phyloP scores from a whole-genome alignment of 345 rosid genomes.

The Gynandropsis gynandra region DNA sequence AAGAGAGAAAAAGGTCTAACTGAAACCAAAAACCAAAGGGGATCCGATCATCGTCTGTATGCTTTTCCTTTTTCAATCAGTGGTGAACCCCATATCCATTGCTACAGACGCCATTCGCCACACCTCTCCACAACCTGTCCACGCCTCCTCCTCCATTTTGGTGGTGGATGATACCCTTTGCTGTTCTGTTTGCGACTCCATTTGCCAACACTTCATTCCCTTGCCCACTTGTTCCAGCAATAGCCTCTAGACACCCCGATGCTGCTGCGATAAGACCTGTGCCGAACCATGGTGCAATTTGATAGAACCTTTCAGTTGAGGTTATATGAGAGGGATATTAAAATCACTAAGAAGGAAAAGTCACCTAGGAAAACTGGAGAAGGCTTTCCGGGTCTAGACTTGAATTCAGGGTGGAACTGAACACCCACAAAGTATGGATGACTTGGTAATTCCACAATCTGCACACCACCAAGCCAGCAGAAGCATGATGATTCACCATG shows the following conservation, averaged over 20 bases:
- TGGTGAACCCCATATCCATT: slow-evolving; percentile 54
- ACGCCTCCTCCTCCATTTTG: slow-evolving; percentile 27
- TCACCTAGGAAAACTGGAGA: slow-evolving; percentile 77
- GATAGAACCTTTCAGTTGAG: too few species aligned
- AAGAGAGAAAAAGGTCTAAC: too few species aligned
- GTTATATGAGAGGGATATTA: too few species aligned
- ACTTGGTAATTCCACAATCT: slow-evolving; percentile 49
- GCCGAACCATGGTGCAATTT: background rate
- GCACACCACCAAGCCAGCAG: slow-evolving; percentile 18
- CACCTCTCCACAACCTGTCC: slow-evolving; percentile 34
- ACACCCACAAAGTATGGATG: slow-evolving; percentile 67
- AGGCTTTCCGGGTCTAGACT: slow-evolving; percentile 93
- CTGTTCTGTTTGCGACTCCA: slow-evolving; percentile 28
- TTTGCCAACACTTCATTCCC: slow-evolving; percentile 29
- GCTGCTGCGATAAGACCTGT: slow-evolving; percentile 72
- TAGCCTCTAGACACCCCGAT: slow-evolving; percentile 46
- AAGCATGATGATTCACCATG: slow-evolving; percentile 8
- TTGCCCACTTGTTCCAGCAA: slow-evolving; percentile 30
- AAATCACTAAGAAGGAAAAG: too few species aligned
- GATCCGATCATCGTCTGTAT: too few species aligned
- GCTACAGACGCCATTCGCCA: slow-evolving; percentile 44
- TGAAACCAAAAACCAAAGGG: too few species aligned
- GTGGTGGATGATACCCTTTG: slow-evolving; percentile 37
- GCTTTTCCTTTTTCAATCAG: background rate
- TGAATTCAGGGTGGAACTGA: slow-evolving; percentile 97